A percentile compares a stretch with the other conserved stretches of the same genome.
phyloP scores from a whole-genome alignment of 257 asterid genomes.

The Prunella vulgaris region DNA sequence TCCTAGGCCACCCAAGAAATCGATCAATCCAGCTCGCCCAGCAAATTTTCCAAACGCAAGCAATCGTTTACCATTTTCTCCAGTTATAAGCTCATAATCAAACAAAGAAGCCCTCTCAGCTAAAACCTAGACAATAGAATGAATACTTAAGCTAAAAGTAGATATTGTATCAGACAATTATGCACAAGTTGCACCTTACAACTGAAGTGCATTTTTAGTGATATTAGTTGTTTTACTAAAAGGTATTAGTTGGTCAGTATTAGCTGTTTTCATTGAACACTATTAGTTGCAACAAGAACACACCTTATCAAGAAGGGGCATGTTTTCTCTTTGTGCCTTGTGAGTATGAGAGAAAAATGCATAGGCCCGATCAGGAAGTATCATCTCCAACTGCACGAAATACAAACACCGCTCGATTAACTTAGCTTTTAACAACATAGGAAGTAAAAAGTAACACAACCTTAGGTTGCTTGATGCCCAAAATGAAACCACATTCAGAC shows the following conservation, averaged over 20 bases:
- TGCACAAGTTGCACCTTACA: no score
- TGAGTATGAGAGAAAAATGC: conserved; percentile 97
- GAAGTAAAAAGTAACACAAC: conserved; percentile 27
- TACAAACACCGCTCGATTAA: background rate
- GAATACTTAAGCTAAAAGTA: background rate
- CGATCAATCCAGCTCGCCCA: conserved; percentile 93
- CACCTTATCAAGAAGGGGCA: conserved; percentile 98
- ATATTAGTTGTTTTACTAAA: no score
- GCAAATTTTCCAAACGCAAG: conserved; percentile 93
- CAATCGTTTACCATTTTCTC: conserved; percentile 77
- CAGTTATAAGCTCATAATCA: conserved; percentile 93
- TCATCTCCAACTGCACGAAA: conserved; percentile 84
- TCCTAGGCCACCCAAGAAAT: conserved; percentile 80
- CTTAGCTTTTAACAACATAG: background rate
- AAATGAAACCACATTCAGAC: conserved; percentile 78
- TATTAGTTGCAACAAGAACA: background rate
- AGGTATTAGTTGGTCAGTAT: no score
- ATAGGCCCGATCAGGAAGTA: conserved; percentile 80
- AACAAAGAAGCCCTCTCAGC: conserved; percentile 75
- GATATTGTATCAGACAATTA: no score
- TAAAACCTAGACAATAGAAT: conserved; percentile 45
- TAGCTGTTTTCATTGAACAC: no score
- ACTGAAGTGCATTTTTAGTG: no score
- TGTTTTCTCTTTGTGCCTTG: conserved; percentile 90
- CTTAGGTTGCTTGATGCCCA: conserved; percentile 95